Conservation (phyloP, 306 rosid species). For the Ormosia semicastrata region DNA sequence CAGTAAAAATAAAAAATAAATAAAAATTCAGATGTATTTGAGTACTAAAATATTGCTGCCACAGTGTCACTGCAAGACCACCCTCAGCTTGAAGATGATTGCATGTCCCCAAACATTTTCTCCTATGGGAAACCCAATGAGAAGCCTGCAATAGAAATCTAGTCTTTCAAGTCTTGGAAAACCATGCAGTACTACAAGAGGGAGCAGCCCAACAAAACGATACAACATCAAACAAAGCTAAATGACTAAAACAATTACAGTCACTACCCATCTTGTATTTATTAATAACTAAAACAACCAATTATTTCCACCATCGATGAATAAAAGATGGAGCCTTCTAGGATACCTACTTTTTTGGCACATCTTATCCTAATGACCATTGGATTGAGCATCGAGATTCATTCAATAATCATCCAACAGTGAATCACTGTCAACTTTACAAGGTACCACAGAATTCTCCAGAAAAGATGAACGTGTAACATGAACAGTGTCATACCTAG, state of each 20-base stretch:
- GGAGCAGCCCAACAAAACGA: not conserved
- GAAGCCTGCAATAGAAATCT: conserved; percentile 8
- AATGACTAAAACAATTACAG: not conserved
- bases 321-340: not conserved
- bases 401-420: not conserved
- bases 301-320: not conserved
- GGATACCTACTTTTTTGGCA: not conserved
- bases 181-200: not conserved
- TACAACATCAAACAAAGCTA: not conserved
- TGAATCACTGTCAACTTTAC: not conserved
- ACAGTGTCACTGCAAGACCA: not conserved
- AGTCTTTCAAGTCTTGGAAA: conserved; percentile 1
- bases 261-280: not conserved
- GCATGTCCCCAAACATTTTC: not conserved
- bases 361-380: not conserved
- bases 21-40: not conserved
- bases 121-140: not conserved
- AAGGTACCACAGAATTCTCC: not conserved
- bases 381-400: not conserved
- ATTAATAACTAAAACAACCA: not conserved
- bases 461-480: not conserved
- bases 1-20: not conserved
- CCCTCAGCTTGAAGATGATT: not conserved
- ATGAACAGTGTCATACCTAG: not conserved
- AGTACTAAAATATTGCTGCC: not conserved